phyloP scores from a whole-genome alignment of 2,329 filamentous ascomycete genomes.

The Lachnum nothofagi region DNA sequence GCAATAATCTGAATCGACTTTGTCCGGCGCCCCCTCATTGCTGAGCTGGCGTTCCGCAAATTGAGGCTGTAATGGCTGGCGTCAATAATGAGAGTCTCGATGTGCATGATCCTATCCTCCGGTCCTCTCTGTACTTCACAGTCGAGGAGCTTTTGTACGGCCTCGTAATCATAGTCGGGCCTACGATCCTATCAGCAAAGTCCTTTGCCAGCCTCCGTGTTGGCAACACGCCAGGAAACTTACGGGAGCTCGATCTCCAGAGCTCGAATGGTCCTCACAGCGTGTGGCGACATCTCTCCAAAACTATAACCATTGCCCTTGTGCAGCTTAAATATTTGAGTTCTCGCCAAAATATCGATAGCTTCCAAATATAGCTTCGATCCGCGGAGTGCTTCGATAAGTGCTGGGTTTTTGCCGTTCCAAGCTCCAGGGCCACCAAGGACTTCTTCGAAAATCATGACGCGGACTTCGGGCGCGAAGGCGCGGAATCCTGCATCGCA shows the following conservation, averaged over 20 bases:
- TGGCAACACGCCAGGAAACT: background rate
- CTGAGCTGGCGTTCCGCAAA: too few relatives aligned
- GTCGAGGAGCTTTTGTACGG: too few relatives aligned
- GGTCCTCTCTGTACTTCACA: too few relatives aligned
- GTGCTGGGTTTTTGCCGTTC: background rate
- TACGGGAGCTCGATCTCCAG: background rate
- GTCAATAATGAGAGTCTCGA: too few relatives aligned
- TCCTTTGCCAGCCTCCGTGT: too few relatives aligned
- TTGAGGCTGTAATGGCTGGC: too few relatives aligned
- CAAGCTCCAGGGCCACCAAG: too few relatives aligned
- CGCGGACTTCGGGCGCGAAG: background rate
- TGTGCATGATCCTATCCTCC: too few relatives aligned
- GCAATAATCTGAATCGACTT: too few relatives aligned
- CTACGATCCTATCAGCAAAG: too few relatives aligned
- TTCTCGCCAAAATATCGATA: background rate
- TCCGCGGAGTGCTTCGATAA: background rate
- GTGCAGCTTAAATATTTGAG: background rate
- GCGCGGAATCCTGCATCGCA: background rate
- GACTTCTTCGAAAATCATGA: background rate
- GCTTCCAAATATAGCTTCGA: background rate
- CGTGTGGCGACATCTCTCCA: background rate
- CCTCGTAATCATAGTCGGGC: too few relatives aligned
- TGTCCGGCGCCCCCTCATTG: too few relatives aligned
- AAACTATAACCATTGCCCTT: background rate
- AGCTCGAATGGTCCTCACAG: background rate